Evolutionary conservation across 2,329 filamentous ascomycete genomes (phyloP).

Genomic region (Penicillium sp.): DNA sequence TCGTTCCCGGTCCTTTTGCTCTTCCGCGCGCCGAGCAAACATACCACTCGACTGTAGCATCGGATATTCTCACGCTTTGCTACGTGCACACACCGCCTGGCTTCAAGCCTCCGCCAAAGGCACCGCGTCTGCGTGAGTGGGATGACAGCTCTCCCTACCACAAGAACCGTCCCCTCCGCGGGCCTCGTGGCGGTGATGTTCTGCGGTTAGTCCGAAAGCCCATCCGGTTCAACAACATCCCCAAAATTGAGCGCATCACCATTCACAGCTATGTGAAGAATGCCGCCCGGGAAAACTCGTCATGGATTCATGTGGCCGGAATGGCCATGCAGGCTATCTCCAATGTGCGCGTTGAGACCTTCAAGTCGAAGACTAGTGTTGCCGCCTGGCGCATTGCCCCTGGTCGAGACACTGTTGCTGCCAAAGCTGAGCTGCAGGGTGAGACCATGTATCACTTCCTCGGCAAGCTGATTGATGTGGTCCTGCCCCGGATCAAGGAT

Average conservation of each 20-base stretch:
- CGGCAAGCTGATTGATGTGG: constrained; percentile 81
- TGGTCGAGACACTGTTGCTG: constrained; percentile 63
- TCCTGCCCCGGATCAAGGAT: constrained; percentile 93
- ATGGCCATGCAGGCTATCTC: constrained; percentile 82
- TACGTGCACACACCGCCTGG: constrained; percentile 84
- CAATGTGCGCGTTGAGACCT: constrained; percentile 66
- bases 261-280: constrained; percentile 70
- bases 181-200: constrained; percentile 69
- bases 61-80: constrained; percentile 81
- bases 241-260: constrained; percentile 72
- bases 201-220: constrained; percentile 50
- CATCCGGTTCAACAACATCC: constrained; percentile 76
- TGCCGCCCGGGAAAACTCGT: constrained; percentile 62
- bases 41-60: constrained; percentile 76
- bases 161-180: constrained; percentile 79
- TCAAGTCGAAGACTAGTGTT: constrained; percentile 65
- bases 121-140: constrained; percentile 74
- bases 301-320: constrained; percentile 73
- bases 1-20: constrained; percentile 85
- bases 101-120: constrained; percentile 53
- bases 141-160: constrained; percentile 89
- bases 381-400: constrained; percentile 68
- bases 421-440: constrained; percentile 71
- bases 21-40: constrained; percentile 83
- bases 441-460: constrained; percentile 86